phyloP scores from a whole-genome alignment of 2,329 filamentous ascomycete species.

The Lecanicillium sp. region DNA sequence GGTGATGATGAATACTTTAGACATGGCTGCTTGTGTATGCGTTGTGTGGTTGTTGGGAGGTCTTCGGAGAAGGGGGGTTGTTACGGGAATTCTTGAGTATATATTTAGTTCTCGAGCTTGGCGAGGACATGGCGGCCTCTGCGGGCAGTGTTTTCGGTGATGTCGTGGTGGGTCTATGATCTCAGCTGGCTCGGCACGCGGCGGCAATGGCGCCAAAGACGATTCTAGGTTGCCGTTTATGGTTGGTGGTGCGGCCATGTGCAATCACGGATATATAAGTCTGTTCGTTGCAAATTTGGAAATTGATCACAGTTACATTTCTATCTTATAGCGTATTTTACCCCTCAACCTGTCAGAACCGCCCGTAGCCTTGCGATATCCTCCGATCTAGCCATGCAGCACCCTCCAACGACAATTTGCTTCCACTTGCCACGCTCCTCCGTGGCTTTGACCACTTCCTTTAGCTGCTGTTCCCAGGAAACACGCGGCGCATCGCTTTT shows the following conservation, averaged over 20 bases:
- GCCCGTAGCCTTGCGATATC: conserved; percentile 23
- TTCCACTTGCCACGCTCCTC: conserved; percentile 31
- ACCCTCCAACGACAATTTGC: conserved; percentile 43
- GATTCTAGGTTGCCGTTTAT: too few relatives aligned
- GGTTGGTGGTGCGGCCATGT: too few relatives aligned
- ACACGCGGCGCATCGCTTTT: conserved; percentile 12
- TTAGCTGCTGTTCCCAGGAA: conserved; percentile 40
- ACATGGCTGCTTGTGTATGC: conserved; percentile 33
- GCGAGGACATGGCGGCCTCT: too few relatives aligned
- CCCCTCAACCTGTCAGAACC: not conserved
- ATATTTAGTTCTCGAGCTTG: too few relatives aligned
- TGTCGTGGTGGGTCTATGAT: not conserved
- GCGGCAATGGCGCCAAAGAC: too few relatives aligned
- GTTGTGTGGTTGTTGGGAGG: conserved; percentile 8
- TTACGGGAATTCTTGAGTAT: conserved; percentile 4
- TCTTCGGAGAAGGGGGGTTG: not conserved
- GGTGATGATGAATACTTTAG: conserved; percentile 64
- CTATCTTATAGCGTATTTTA: too few relatives aligned
- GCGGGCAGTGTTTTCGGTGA: not conserved
- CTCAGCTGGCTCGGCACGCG: too few relatives aligned
- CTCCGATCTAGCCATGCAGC: conserved; percentile 39
- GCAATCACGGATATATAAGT: too few relatives aligned
- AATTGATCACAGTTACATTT: too few relatives aligned
- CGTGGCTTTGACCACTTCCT: conserved; percentile 30
- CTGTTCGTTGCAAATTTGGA: too few relatives aligned